Conservation (phyloP, 2,329 filamentous ascomycete species). For the Colletotrichum costaricense region DNA sequence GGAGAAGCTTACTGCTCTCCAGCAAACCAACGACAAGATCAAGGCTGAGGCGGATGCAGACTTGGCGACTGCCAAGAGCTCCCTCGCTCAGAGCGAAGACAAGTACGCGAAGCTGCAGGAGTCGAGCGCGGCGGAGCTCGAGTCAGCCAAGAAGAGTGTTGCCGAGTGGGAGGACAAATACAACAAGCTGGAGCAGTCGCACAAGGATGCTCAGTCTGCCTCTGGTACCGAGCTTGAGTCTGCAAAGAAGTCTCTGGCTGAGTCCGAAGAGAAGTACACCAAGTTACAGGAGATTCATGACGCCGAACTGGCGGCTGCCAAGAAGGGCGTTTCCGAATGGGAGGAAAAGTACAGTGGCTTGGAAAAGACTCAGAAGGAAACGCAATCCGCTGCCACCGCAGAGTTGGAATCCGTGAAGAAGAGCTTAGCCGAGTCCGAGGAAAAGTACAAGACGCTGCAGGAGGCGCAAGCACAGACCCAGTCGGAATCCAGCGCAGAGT, state of each 20-base stretch:
- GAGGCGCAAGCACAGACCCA: slow-evolving; percentile 39
- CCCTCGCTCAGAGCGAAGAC: slow-evolving; percentile 39
- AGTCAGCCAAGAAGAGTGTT: slow-evolving; percentile 32
- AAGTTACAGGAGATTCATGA: slow-evolving; percentile 33
- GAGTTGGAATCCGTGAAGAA: slow-evolving; percentile 38
- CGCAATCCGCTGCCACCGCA: slow-evolving; percentile 40
- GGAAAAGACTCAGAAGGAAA: slow-evolving; percentile 39
- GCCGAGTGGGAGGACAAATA: slow-evolving; percentile 40
- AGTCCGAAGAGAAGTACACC: slow-evolving; percentile 40
- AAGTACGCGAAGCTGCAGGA: slow-evolving; percentile 39
- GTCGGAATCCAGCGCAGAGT: slow-evolving; percentile 40
- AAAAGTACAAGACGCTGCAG: slow-evolving; percentile 44
- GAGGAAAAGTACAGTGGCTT: slow-evolving; percentile 39
- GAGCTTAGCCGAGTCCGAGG: slow-evolving; percentile 39
- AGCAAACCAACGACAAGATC: slow-evolving; percentile 42
- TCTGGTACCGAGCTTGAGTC: slow-evolving; percentile 25
- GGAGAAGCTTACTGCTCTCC: slow-evolving; percentile 37
- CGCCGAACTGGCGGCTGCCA: slow-evolving; percentile 31
- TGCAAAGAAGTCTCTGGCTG: slow-evolving; percentile 31
- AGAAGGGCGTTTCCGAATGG: slow-evolving; percentile 37
- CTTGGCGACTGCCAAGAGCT: slow-evolving; percentile 36
- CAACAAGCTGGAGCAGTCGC: slow-evolving; percentile 39
- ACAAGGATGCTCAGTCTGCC: slow-evolving; percentile 37
- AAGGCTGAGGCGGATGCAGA: slow-evolving; percentile 42
- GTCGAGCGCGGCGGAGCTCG: slow-evolving; percentile 39